A percentile compares a stretch with the other conserved stretches of the same genome.
Conservation (phyloP, 805 yeast species). For the Hanseniaspora nectarophila region DNA sequence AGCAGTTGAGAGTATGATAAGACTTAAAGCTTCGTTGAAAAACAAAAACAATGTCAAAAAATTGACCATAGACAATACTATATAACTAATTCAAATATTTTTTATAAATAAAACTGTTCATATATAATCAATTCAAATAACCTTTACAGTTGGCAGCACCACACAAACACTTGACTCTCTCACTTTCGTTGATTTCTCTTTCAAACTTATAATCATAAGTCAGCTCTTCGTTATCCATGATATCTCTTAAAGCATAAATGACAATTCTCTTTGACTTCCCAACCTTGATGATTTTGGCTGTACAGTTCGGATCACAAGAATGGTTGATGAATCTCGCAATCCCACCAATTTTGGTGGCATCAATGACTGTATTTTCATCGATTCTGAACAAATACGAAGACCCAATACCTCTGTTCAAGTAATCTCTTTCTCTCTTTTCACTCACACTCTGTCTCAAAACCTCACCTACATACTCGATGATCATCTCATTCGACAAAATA, state of each 20-base stretch:
- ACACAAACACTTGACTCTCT: constrained; percentile 81
- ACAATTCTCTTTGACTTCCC: constrained; percentile 91
- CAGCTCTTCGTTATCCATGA: constrained; percentile 78
- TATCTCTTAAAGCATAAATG: constrained; percentile 81
- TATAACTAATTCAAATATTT: no score
- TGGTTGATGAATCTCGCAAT: constrained; percentile 95
- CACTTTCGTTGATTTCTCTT: constrained; percentile 76
- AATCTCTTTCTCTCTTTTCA: constrained; percentile 77
- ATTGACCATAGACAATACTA: background rate
- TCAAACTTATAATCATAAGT: constrained; percentile 95
- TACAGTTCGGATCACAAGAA: constrained; percentile 94
- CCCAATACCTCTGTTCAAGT: constrained; percentile 83
- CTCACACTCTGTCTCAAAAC: constrained; percentile 87
- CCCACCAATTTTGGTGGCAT: constrained; percentile 95
- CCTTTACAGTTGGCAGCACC: constrained; percentile 95
- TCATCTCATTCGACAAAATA: constrained; percentile 92
- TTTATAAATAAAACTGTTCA: no score
- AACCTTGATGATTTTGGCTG: constrained; percentile 89
- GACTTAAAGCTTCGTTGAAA: background rate
- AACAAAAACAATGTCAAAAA: background rate
- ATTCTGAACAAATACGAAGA: constrained; percentile 86
- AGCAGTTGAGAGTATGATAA: background rate
- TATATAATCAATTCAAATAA: constrained; percentile 47
- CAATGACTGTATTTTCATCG: constrained; percentile 88
- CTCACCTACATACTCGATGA: constrained; percentile 95